phyloP scores from a whole-genome alignment of 2,329 filamentous ascomycete genomes.

The Cladosporium phlei region DNA sequence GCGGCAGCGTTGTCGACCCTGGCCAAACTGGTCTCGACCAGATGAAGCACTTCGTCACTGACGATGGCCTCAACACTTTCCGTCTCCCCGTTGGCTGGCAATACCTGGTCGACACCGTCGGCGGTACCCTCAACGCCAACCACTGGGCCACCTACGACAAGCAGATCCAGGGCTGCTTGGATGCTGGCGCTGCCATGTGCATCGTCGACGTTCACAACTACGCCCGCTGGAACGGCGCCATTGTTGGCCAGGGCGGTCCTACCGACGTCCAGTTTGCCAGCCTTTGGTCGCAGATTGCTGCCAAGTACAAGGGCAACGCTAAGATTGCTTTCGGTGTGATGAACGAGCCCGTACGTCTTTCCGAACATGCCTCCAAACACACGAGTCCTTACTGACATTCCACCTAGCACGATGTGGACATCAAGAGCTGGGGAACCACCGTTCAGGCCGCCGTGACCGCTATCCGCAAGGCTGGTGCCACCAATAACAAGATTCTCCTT shows the following conservation, averaged over 20 bases:
- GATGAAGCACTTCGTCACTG: slow-evolving; percentile 55
- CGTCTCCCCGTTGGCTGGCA: slow-evolving; percentile 48
- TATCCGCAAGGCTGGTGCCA: slow-evolving; percentile 60
- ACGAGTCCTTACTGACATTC: background rate
- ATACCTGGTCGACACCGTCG: slow-evolving; percentile 25
- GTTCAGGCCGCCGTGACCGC: slow-evolving; percentile 61
- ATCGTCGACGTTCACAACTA: slow-evolving; percentile 32
- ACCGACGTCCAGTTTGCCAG: slow-evolving; percentile 54
- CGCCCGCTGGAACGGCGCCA: slow-evolving; percentile 54
- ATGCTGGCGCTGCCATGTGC: slow-evolving; percentile 34
- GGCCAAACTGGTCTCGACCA: slow-evolving; percentile 34
- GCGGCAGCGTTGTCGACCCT: slow-evolving; percentile 30
- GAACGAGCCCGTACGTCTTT: slow-evolving; percentile 53
- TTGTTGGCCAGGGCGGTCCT: slow-evolving; percentile 63
- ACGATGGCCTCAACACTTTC: slow-evolving; percentile 53
- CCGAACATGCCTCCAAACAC: slow-evolving; percentile 40
- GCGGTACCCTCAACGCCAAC: slow-evolving; percentile 23
- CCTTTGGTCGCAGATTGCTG: slow-evolving; percentile 54
- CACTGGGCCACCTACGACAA: slow-evolving; percentile 27
- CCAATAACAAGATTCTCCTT: slow-evolving; percentile 59
- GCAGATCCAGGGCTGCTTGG: slow-evolving; percentile 28
- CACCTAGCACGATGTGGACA: slow-evolving; percentile 39
- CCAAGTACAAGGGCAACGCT: slow-evolving; percentile 51
- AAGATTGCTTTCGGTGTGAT: slow-evolving; percentile 62
- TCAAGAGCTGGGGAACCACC: slow-evolving; percentile 54